Percentiles rank a stretch among this genome's conserved stretches.
Evolutionary conservation across 371 early-diverging fungal genomes (phyloP).

Genomic region (Saksenaea oblongispora): DNA sequence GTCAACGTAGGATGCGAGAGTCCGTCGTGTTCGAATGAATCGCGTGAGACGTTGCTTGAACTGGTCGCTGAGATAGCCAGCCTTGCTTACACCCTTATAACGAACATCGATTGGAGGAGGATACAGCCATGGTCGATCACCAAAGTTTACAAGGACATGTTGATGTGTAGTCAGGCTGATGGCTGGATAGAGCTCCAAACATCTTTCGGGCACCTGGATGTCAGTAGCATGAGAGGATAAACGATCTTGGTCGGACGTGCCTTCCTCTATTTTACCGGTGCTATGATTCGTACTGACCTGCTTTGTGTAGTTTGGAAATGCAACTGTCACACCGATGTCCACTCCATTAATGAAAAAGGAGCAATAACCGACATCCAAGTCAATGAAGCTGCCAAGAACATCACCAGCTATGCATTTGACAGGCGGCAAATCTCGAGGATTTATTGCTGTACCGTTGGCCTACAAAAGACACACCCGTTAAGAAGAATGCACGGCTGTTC

Average conservation of each 20-base stretch:
- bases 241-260: neutral
- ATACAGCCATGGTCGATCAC: slow-evolving; percentile 50
- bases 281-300: neutral
- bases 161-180: slow-evolving; percentile 49
- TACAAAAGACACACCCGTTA: neutral
- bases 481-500: neutral
- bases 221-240: neutral
- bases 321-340: slow-evolving; percentile 42
- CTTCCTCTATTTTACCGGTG: neutral
- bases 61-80: slow-evolving; percentile 22
- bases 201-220: slow-evolving; percentile 6
- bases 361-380: slow-evolving; percentile 47
- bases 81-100: slow-evolving; percentile 34
- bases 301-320: slow-evolving; percentile 20
- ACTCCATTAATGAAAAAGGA: slow-evolving; percentile 48
- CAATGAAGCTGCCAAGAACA: slow-evolving; percentile 48
- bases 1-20: slow-evolving; percentile 2
- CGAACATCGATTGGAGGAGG: slow-evolving; percentile 32
- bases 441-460: slow-evolving; percentile 43
- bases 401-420: slow-evolving; percentile 44
- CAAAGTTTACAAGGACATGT: slow-evolving; percentile 46
- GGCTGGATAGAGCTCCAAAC: slow-evolving; percentile 46
- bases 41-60: slow-evolving; percentile 26
- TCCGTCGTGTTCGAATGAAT: slow-evolving; percentile 20
- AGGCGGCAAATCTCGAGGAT: slow-evolving; percentile 33